These are phyloP conservation scores for Gyrodon lividus DNA, from an alignment of 768 basidiomycete species.

Conservation along the genomic window DNA sequence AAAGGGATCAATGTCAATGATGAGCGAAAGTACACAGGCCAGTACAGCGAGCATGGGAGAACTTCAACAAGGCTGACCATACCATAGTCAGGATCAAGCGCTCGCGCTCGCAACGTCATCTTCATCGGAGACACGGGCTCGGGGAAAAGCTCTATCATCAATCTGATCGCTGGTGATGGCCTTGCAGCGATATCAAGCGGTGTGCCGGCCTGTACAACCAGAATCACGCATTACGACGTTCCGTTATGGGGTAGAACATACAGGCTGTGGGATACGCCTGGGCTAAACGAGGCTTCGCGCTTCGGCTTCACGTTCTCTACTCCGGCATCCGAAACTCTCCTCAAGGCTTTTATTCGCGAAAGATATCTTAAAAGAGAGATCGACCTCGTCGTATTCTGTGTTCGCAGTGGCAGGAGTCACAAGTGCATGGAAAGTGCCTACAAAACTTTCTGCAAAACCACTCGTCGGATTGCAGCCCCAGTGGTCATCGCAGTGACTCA, in stretches of 20 bases:
- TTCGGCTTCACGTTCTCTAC: constrained; percentile 14
- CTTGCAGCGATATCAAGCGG: constrained; percentile 28
- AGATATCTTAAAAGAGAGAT: constrained; percentile 21
- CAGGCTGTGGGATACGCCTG: constrained; percentile 35
- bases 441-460: constrained; percentile 27
- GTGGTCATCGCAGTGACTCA: constrained; percentile 39
- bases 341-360: constrained; percentile 34
- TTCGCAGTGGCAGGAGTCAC: constrained; percentile 18
- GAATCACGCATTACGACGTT: constrained; percentile 21
- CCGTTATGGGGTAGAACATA: constrained; percentile 15
- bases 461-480: constrained; percentile 34
- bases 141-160: constrained; percentile 44
- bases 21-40: too few relatives aligned
- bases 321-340: background rate
- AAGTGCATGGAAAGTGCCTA: constrained; percentile 16
- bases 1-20: too few relatives aligned
- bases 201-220: constrained; percentile 32
- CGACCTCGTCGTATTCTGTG: constrained; percentile 24
- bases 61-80: background rate
- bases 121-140: constrained; percentile 36
- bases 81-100: constrained; percentile 6
- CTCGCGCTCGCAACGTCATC: constrained; percentile 30
- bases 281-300: constrained; percentile 18
- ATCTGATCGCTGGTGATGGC: constrained; percentile 32
- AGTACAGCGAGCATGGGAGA: too few relatives aligned